Conservation (phyloP, 164 flowering plant genomes). For the Buxus sempervirens region DNA sequence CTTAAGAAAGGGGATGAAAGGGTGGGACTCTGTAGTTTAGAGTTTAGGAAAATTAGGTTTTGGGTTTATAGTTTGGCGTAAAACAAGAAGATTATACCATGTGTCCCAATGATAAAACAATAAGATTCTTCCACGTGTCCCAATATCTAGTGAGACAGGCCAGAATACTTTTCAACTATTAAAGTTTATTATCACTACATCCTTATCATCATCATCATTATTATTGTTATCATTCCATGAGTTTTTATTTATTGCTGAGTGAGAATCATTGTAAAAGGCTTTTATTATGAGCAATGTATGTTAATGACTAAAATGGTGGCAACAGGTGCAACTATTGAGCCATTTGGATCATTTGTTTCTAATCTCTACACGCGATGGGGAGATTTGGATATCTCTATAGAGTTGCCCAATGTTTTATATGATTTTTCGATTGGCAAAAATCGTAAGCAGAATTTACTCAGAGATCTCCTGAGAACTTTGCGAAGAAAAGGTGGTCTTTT, state of each 20-base stretch:
- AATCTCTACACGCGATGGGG: slow-evolving; percentile 75
- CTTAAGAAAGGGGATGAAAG: too few species aligned
- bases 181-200: too few species aligned
- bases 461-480: slow-evolving; percentile 45
- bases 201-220: too few species aligned
- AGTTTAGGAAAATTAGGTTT: too few species aligned
- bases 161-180: too few species aligned
- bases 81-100: too few species aligned
- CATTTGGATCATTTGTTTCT: slow-evolving; percentile 92
- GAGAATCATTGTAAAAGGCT: not conserved
- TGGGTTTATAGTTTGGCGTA: too few species aligned
- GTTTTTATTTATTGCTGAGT: not conserved
- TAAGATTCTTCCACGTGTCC: too few species aligned
- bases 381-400: slow-evolving; percentile 86
- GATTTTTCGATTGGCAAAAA: slow-evolving; percentile 49
- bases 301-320: slow-evolving; percentile 5
- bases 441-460: slow-evolving; percentile 45
- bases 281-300: not conserved
- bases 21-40: too few species aligned
- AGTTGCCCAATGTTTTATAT: slow-evolving; percentile 41
- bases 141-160: too few species aligned
- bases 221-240: too few species aligned
- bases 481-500: slow-evolving; percentile 38
- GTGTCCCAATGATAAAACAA: too few species aligned
- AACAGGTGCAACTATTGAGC: slow-evolving; percentile 86